Percentiles rank a stretch among this genome's conserved stretches.
phyloP scores from a whole-genome alignment of 2,329 filamentous ascomycete species.

The Calonectria pteridis region DNA sequence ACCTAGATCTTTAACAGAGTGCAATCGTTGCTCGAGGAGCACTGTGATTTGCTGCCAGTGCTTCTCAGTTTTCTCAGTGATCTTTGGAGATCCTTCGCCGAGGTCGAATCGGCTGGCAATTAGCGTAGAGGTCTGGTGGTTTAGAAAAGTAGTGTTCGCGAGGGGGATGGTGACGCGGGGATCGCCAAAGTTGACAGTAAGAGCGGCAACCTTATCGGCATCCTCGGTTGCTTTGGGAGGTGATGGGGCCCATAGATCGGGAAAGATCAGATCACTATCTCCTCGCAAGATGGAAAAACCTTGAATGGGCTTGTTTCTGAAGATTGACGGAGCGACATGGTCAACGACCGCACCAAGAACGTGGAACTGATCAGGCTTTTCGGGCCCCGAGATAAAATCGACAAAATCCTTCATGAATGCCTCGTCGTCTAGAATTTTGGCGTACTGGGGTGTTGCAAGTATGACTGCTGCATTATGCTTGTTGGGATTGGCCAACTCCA shows the following conservation, averaged over 20 bases:
- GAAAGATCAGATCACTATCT: constrained; percentile 54
- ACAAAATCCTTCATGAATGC: constrained; percentile 58
- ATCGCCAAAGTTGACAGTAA: constrained; percentile 56
- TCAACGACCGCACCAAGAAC: constrained; percentile 70
- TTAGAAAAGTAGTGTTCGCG: constrained; percentile 84
- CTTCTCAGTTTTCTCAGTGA: constrained; percentile 50
- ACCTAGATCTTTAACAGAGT: constrained; percentile 40
- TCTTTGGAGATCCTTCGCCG: constrained; percentile 29
- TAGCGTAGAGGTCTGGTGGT: constrained; percentile 72
- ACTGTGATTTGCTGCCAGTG: constrained; percentile 54
- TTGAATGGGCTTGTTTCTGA: constrained; percentile 47
- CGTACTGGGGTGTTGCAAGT: constrained; percentile 62
- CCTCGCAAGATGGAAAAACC: constrained; percentile 68
- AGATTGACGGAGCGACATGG: constrained; percentile 57
- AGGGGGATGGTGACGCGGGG: constrained; percentile 70
- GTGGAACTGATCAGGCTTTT: constrained; percentile 55
- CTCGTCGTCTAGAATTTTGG: constrained; percentile 61
- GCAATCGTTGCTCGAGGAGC: constrained; percentile 34
- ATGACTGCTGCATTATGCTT: constrained; percentile 60
- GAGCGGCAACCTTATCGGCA: constrained; percentile 53
- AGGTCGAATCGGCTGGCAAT: constrained; percentile 52
- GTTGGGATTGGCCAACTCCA: constrained; percentile 45
- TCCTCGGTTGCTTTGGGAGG: constrained; percentile 45
- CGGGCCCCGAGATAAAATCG: constrained; percentile 59
- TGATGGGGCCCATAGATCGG: constrained; percentile 57